phyloP scores from a whole-genome alignment of 306 rosid species.

The Malus sylvestris region DNA sequence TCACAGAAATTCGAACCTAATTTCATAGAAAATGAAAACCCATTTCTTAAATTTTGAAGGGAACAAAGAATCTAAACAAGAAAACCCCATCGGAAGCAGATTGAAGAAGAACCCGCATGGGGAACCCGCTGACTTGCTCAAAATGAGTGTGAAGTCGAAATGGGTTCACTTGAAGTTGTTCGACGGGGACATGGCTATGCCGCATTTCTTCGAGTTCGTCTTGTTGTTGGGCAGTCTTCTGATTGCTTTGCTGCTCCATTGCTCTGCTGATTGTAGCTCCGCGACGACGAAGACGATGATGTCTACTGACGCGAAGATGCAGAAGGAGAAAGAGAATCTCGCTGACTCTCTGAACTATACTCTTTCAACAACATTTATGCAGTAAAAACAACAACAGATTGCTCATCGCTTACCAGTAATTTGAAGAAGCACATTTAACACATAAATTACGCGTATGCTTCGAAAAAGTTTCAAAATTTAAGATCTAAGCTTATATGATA shows the following conservation, averaged over 20 bases:
- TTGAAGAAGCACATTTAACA: too few relatives aligned
- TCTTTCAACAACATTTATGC: too few relatives aligned
- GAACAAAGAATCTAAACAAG: not conserved
- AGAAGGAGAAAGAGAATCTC: too few relatives aligned
- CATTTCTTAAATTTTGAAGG: not conserved
- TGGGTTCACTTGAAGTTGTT: conserved; percentile 55
- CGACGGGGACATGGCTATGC: conserved; percentile 78
- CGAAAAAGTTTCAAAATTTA: too few relatives aligned
- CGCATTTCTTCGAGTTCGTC: conserved; percentile 59
- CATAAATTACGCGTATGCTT: too few relatives aligned
- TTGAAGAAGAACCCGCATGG: conserved; percentile 11
- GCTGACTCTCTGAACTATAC: too few relatives aligned
- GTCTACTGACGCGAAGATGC: too few relatives aligned
- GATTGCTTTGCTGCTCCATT: conserved; percentile 68
- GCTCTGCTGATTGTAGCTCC: not conserved
- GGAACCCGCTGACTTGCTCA: not conserved
- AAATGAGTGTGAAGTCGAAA: not conserved
- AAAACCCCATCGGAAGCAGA: not conserved
- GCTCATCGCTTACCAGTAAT: too few relatives aligned
- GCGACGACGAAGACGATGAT: not conserved
- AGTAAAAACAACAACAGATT: too few relatives aligned
- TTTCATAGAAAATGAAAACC: too few relatives aligned
- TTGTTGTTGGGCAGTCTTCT: conserved; percentile 40
- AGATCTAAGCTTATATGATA: too few relatives aligned
- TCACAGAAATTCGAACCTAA: too few relatives aligned